Percentiles rank a stretch among this genome's conserved stretches.
Conservation (phyloP, 2,329 filamentous ascomycete genomes). For the Daldinia sp. region DNA sequence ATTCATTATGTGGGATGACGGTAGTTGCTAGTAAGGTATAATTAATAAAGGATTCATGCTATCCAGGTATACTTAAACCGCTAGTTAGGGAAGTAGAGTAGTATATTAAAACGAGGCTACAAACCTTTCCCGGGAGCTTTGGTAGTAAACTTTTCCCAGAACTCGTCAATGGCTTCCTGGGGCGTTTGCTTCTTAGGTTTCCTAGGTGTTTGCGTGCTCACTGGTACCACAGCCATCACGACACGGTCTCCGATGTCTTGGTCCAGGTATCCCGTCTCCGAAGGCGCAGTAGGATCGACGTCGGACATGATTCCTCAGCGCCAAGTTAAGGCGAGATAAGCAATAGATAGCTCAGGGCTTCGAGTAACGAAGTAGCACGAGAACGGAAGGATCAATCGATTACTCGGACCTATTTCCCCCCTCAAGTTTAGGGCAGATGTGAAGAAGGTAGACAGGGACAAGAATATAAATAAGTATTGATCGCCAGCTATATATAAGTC, state of each 20-base stretch:
- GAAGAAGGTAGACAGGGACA: neutral
- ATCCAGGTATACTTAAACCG: too few relatives aligned
- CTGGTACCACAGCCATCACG: slow-evolving; percentile 38
- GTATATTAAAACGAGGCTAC: neutral
- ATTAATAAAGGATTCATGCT: neutral
- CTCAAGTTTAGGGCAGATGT: neutral
- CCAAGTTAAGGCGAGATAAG: neutral
- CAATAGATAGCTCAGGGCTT: too few relatives aligned
- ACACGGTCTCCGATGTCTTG: slow-evolving; percentile 27
- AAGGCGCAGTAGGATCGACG: slow-evolving; percentile 20
- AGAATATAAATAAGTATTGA: neutral
- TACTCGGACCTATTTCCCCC: neutral
- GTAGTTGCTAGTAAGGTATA: slow-evolving; percentile 62
- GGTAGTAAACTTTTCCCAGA: slow-evolving; percentile 76
- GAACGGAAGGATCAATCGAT: neutral
- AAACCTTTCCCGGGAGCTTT: slow-evolving; percentile 74
- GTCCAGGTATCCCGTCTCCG: slow-evolving; percentile 35
- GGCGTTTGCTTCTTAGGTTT: slow-evolving; percentile 64
- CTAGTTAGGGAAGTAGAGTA: neutral
- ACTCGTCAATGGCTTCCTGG: slow-evolving; percentile 74
- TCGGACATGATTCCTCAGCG: slow-evolving; percentile 17
- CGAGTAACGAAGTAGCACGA: neutral
- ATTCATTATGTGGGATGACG: slow-evolving; percentile 73
- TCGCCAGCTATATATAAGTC: too few relatives aligned
- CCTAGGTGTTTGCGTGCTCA: slow-evolving; percentile 34